Evolutionary conservation across 495 filamentous ascomycete genomes (phyloP), one percentile per base, ranked within the genome.

Genomic region (Xylaria sp.): DNA sequence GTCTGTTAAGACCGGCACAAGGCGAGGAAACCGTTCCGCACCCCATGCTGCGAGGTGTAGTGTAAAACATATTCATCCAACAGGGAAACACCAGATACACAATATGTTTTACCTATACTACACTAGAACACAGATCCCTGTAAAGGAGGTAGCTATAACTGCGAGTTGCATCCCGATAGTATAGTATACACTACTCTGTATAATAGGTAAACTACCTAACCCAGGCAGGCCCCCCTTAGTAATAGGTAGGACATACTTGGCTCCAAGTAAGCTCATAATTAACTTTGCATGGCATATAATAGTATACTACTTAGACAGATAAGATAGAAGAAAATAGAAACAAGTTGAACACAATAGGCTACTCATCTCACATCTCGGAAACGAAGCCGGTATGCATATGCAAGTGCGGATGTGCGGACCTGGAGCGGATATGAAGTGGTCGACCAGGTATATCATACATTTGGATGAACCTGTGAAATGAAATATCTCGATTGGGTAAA

Each of bases 401-500:
- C 64, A n/a, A 55, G 48, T 41, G 64, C 64, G 64, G 64, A 67
- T 26, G 44, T 44, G 41, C 61, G 61, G 61, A 46, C 12, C 15
- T n/a, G 43, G 62, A 33, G 43, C 44, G 62, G 62, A 52, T 24
- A 52, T 46, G 62, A 55, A n/a, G 64, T 48, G 46, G 64, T 17
- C 17, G 11, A 43, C 26, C 26, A 66, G 29, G 19, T 66, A 52
- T 55, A 55, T 24, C 11, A 9, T 53, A 29, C 50, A 53, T 55
- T 15, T 55, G 24, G 3, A 31, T 55, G 12, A 15, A 55, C 52
- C 8, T 31, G 31, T 55, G 52, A 55, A 55, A 11, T 37, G 44
- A 65, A 44, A 65, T 61, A 61, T 65, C 62, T 65, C 44, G 19
- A 52, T 65, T 50, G 31, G 62, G 62, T 65, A 37, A 52, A 65